These are phyloP conservation scores for Kwoniella newhampshirensis DNA, from an alignment of 768 basidiomycete genomes.

Conservation along the genomic window DNA sequence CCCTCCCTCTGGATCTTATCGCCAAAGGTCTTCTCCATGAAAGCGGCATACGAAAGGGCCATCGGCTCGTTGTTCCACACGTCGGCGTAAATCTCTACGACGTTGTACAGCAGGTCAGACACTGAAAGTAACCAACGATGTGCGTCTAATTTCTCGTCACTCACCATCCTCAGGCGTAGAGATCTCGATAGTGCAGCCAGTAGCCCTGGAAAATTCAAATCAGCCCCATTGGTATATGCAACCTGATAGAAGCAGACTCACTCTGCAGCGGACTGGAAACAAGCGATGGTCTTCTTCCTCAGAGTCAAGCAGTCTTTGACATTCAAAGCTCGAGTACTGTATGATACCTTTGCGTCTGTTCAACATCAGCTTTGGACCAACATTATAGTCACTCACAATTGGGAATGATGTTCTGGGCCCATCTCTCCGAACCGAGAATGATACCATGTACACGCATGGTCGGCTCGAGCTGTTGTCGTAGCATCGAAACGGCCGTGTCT, in stretches of 20 bases:
- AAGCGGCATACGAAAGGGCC: slow-evolving; percentile 17
- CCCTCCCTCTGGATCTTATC: slow-evolving; percentile 18
- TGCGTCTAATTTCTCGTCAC: not conserved
- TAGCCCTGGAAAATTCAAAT: slow-evolving; percentile 58
- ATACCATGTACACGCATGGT: slow-evolving; percentile 59
- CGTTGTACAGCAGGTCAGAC: slow-evolving; percentile 1
- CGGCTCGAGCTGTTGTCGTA: slow-evolving; percentile 85
- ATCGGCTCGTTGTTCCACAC: slow-evolving; percentile 27
- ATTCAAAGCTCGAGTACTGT: slow-evolving; percentile 71
- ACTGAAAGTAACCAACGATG: not conserved
- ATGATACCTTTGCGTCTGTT: slow-evolving; percentile 71
- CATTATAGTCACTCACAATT: too few relatives aligned
- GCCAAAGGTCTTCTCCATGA: slow-evolving; percentile 27
- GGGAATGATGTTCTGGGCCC: slow-evolving; percentile 65
- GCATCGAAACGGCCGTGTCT: slow-evolving; percentile 72
- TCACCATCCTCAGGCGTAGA: slow-evolving; percentile 39
- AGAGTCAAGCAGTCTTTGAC: slow-evolving; percentile 64
- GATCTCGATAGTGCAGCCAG: slow-evolving; percentile 63
- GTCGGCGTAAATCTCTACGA: slow-evolving; percentile 29
- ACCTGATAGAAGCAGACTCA: slow-evolving; percentile 42
- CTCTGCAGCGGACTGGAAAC: slow-evolving; percentile 63
- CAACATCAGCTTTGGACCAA: too few relatives aligned
- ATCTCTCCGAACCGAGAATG: slow-evolving; percentile 8
- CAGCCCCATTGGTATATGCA: too few relatives aligned
- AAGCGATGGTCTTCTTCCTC: slow-evolving; percentile 64